Evolutionary conservation across 176 grass and related monocot species (phyloP).

Genomic region (Otatea glauca): DNA sequence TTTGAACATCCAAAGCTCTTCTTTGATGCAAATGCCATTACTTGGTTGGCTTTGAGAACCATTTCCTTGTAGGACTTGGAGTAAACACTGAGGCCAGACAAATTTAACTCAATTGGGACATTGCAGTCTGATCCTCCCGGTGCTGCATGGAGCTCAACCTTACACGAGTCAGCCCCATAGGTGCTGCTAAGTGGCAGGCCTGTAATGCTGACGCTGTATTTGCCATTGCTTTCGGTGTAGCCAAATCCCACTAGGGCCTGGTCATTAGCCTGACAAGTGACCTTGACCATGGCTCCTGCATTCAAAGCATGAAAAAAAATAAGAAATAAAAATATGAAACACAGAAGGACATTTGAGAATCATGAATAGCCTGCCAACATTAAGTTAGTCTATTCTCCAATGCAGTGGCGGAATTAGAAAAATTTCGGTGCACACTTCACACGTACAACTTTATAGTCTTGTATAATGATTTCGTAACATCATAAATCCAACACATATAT

Average conservation of each 20-base stretch:
- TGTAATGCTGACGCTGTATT: constrained; percentile 59
- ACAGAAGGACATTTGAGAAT: background rate
- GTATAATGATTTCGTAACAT: no score
- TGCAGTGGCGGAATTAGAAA: background rate
- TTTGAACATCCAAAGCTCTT: constrained; percentile 49
- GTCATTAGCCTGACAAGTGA: constrained; percentile 67
- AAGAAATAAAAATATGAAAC: background rate
- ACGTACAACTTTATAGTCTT: no score
- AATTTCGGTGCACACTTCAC: no score
- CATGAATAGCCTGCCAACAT: background rate
- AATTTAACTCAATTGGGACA: constrained; percentile 56
- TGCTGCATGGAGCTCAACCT: constrained; percentile 74
- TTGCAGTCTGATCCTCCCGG: constrained; percentile 71
- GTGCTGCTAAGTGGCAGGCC: constrained; percentile 49
- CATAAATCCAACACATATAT: no score
- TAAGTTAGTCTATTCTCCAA: background rate
- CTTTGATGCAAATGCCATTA: constrained; percentile 72
- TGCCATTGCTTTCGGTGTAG: constrained; percentile 61
- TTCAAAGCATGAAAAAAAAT: constrained; percentile 14
- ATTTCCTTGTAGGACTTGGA: constrained; percentile 52
- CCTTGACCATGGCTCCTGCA: constrained; percentile 71
- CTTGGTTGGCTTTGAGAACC: constrained; percentile 66
- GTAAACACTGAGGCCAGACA: constrained; percentile 51
- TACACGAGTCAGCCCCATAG: constrained; percentile 57
- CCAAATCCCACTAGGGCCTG: constrained; percentile 63